Base-by-base conservation (phyloP, 352 stramenopile species). In the Phytophthora sp. region DNA sequence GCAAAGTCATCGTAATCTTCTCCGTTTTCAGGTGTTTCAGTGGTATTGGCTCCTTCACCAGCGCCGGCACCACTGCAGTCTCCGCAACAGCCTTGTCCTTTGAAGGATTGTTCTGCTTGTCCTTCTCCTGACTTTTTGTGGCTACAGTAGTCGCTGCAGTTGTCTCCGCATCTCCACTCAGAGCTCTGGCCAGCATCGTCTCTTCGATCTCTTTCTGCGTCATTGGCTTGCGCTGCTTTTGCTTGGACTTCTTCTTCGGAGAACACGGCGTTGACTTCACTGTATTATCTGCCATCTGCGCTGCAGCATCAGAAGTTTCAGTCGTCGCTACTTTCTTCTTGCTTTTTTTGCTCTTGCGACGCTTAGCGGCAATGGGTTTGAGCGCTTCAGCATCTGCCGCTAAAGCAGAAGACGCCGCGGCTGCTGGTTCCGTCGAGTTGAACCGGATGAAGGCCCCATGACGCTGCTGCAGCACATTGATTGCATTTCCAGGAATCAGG, bases 1-100 rank as follows among this genome's bases (percentile, higher is more conserved):
- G 66, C 50, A 93, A 63, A 30, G 82, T 93, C 58, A 79, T 74
- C 21, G 79, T 90, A 63, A 93, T 91, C 58, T 89, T 89, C 29
- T 90, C 77, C 1, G 74, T 79, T 45, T 75, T 69, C 1, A 74
- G 27, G 24, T 86, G 66, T 36, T 84, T 73, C 30, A 86, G 27
- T 46, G 75, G 18, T 27, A 60, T 57, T 9, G 65, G 53, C 16
- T 74, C 63, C 31, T 71, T 74, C 12, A 13, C 23, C 24, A 29
- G 11, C 20, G 18, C 26, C n/a, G 30, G 11, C 26, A 76, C 55
- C 1, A 72, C 63, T 35, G 59, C 56, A 26, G 53, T 62, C 36
- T 73, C 54, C 1, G 29, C 13, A 18, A 49, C 24, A n/a, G 35
- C 16, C 24, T 62, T 50, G n/a, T 46, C 30, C 16, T 20, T 11